Percentiles rank a stretch among this genome's conserved stretches.
Conservation (phyloP, 257 asterid species). For the Parsonsia alboflavescens region DNA sequence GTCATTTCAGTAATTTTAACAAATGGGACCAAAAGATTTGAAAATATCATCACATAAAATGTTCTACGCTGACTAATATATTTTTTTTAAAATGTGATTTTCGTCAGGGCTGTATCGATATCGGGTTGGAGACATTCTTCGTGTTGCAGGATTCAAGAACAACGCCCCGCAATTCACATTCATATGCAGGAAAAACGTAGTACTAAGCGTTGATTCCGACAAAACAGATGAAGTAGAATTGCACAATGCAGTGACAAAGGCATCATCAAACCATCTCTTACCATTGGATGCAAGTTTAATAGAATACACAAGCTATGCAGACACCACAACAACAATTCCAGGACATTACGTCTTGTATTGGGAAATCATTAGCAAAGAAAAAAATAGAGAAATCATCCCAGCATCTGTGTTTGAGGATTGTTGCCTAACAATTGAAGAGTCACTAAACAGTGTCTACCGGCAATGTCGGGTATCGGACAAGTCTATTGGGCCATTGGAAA, state of each 20-base stretch:
- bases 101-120: constrained; percentile 41
- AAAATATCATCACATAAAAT: not conserved
- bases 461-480: constrained; percentile 31
- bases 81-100: not conserved
- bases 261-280: constrained; percentile 20
- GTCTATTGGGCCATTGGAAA: constrained; percentile 34
- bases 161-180: constrained; percentile 37
- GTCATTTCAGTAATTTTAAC: not conserved
- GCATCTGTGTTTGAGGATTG: constrained; percentile 28
- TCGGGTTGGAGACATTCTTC: constrained; percentile 36
- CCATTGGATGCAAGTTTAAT: constrained; percentile 24
- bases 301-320: constrained; percentile 41
- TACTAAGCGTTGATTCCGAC: constrained; percentile 30
- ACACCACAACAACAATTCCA: constrained; percentile 34
- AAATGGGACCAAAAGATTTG: not conserved
- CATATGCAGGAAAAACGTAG: constrained; percentile 36
- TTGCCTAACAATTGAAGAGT: constrained; percentile 33
- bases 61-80: not conserved
- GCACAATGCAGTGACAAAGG: constrained; percentile 28
- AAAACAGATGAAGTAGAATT: constrained; percentile 37
- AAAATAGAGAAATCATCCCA: constrained; percentile 20
- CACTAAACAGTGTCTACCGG: constrained; percentile 31
- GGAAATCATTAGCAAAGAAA: constrained; percentile 22
- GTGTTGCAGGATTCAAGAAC: constrained; percentile 43
- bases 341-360: constrained; percentile 37